Evolutionary conservation across 1,284 basidiomycete genomes (phyloP).

Genomic region (Ustilago sp.): DNA sequence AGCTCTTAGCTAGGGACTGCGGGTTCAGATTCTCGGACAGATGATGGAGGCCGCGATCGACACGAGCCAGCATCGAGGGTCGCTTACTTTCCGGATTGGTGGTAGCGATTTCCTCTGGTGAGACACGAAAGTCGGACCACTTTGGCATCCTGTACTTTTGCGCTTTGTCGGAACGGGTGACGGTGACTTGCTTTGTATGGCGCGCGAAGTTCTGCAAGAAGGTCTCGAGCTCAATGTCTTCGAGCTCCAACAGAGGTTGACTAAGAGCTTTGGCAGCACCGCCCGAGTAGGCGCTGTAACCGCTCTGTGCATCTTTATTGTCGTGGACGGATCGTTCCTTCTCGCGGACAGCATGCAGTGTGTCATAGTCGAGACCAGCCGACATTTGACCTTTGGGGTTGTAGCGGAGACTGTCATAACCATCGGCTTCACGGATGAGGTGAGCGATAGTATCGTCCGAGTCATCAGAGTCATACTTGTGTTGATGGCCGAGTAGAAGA

Average conservation of each 20-base stretch:
- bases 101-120: constrained; percentile 43
- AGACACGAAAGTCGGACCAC: constrained; percentile 67
- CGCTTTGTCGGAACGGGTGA: constrained; percentile 38
- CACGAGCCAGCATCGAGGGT: constrained; percentile 59
- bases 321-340: constrained; percentile 22
- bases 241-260: constrained; percentile 64
- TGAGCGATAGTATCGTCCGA: constrained; percentile 48
- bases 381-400: constrained; percentile 26
- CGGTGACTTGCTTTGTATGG: constrained; percentile 66
- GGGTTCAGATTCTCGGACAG: constrained; percentile 24
- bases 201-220: constrained; percentile 66
- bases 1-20: not conserved
- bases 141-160: constrained; percentile 64
- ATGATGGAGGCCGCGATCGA: constrained; percentile 63
- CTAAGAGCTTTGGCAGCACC: constrained; percentile 54
- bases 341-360: constrained; percentile 29
- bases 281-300: constrained; percentile 47
- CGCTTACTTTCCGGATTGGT: constrained; percentile 22
- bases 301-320: constrained; percentile 26
- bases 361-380: constrained; percentile 35
- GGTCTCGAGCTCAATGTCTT: constrained; percentile 65
- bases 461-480: constrained; percentile 39
- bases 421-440: constrained; percentile 40
- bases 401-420: constrained; percentile 42
- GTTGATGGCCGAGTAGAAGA: constrained; percentile 8